Conservation (phyloP, 768 basidiomycete genomes). For the Naematelia aurantialba region DNA sequence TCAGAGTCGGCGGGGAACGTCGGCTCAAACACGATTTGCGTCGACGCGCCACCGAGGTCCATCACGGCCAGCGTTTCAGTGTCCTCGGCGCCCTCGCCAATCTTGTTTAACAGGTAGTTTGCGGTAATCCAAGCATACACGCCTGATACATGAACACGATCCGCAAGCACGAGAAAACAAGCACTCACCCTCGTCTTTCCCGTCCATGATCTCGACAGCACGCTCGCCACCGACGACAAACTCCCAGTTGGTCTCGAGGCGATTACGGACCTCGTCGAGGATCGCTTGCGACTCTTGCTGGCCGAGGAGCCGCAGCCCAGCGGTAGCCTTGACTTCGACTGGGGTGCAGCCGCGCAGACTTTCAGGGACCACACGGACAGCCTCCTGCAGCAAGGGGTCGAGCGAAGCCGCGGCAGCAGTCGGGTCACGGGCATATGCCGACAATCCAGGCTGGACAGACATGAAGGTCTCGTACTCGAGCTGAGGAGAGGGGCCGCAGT, state of each 20-base stretch:
- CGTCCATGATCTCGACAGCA: constrained; percentile 87
- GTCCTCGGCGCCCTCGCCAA: constrained; percentile 58
- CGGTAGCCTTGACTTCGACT: constrained; percentile 87
- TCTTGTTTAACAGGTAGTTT: constrained; percentile 79
- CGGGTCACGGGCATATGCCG: constrained; percentile 60
- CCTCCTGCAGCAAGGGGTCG: constrained; percentile 74
- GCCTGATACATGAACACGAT: constrained; percentile 26
- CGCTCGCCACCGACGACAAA: constrained; percentile 61
- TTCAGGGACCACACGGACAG: constrained; percentile 70
- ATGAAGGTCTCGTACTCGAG: constrained; percentile 94
- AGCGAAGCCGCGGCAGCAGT: constrained; percentile 71
- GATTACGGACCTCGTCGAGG: constrained; percentile 64
- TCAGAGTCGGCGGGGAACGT: constrained; percentile 56
- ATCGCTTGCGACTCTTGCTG: constrained; percentile 64
- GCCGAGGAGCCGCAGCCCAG: constrained; percentile 74
- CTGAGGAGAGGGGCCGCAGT: constrained; percentile 68
- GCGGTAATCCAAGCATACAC: constrained; percentile 99
- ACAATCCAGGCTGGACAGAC: constrained; percentile 75
- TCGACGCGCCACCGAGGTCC: constrained; percentile 93
- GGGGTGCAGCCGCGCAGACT: constrained; percentile 69
- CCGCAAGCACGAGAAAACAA: neutral
- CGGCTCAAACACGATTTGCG: constrained; percentile 96
- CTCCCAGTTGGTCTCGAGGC: constrained; percentile 62
- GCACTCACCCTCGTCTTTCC: constrained; percentile 73
- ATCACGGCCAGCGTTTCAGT: constrained; percentile 77